These are phyloP conservation scores for Leptographium wingfieldii DNA, from an alignment of 2,329 filamentous ascomycete species.

Conservation along the genomic window DNA sequence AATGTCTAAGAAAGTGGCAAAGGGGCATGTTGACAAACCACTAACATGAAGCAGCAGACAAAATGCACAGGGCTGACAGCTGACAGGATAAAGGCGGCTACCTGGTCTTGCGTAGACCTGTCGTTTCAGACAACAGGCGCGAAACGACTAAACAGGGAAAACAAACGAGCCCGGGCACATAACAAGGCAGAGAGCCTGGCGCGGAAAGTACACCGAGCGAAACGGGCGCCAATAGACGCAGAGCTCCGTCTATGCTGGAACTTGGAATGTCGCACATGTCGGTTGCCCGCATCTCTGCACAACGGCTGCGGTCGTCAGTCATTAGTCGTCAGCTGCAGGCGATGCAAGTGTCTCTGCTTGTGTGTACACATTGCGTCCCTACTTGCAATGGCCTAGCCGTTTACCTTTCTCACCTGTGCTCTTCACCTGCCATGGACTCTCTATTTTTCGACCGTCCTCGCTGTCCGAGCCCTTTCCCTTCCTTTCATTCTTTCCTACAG, in stretches of 20 bases:
- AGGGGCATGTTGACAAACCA: too few species aligned
- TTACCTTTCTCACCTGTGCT: not conserved
- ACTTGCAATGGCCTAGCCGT: not conserved
- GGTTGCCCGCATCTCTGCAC: not conserved
- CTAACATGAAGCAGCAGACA: too few species aligned
- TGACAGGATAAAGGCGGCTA: too few species aligned
- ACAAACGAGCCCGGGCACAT: too few species aligned
- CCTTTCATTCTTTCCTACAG: not conserved
- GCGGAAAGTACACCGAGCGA: too few species aligned
- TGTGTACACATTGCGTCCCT: not conserved
- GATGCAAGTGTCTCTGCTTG: not conserved
- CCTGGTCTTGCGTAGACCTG: too few species aligned
- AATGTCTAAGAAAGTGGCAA: too few species aligned
- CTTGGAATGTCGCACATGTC: not conserved
- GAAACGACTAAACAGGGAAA: too few species aligned
- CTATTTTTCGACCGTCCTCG: not conserved
- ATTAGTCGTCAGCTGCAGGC: not conserved
- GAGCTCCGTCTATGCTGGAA: too few species aligned
- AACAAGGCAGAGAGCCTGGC: too few species aligned
- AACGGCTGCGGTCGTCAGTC: not conserved
- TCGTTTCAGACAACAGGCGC: too few species aligned
- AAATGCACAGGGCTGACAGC: too few species aligned
- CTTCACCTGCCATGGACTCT: not conserved
- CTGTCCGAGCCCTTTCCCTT: not conserved
- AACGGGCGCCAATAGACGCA: not conserved